Conservation (phyloP, 257 asterid species). For the Catharanthus roseus region DNA sequence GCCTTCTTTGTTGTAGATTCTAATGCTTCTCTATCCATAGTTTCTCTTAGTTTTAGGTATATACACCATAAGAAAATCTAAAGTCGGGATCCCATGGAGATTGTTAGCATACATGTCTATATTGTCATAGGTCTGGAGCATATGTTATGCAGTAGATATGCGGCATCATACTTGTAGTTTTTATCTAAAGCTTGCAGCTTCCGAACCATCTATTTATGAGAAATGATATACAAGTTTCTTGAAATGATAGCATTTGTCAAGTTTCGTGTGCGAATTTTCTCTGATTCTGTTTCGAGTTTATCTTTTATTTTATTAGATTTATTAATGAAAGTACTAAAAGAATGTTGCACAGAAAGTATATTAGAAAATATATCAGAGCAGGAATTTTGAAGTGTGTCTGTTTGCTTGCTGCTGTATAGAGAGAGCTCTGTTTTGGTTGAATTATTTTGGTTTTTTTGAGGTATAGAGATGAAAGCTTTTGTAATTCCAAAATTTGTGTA, state of each 20-base stretch:
- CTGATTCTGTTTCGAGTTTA: neutral
- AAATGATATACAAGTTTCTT: neutral
- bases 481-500: neutral
- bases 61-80: conserved; percentile 26
- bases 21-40: conserved; percentile 28
- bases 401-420: too few species aligned
- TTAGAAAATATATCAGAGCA: too few species aligned
- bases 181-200: conserved; percentile 19
- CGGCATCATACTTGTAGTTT: conserved; percentile 27
- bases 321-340: too few species aligned
- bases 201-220: conserved; percentile 1
- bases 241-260: neutral
- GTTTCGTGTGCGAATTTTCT: neutral
- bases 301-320: neutral
- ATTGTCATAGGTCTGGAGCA: conserved; percentile 30
- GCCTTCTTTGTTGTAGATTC: conserved; percentile 86
- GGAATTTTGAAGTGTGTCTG: too few species aligned
- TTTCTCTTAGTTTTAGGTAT: conserved; percentile 29
- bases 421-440: too few species aligned
- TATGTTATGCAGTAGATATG: conserved; percentile 27
- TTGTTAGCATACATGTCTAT: conserved; percentile 43
- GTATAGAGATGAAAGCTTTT: neutral
- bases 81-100: conserved; percentile 8
- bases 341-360: too few species aligned
- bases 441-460: neutral